phyloP scores from a whole-genome alignment of 78 protist species.

The Dictyostelium purpureum region DNA sequence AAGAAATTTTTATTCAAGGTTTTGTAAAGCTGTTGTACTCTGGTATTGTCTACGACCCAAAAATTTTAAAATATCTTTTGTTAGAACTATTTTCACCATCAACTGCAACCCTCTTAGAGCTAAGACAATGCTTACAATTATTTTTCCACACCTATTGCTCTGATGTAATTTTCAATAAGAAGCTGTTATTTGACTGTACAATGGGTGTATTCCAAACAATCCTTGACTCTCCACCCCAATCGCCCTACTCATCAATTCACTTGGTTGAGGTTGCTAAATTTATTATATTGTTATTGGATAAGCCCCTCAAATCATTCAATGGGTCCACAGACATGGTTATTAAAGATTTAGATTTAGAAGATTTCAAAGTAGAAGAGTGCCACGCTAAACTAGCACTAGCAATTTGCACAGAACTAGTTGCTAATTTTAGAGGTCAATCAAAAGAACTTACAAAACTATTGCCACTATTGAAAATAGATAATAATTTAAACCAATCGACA shows the following conservation, averaged over 20 bases:
- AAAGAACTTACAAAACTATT: constrained; percentile 28
- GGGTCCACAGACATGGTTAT: background rate
- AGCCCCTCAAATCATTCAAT: background rate
- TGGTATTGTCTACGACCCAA: constrained; percentile 38
- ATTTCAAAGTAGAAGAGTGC: background rate
- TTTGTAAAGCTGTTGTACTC: constrained; percentile 33
- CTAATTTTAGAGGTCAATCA: constrained; percentile 18
- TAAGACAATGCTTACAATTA: constrained; percentile 18
- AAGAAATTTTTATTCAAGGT: constrained; percentile 37
- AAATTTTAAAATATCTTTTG: background rate
- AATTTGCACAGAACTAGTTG: constrained; percentile 10
- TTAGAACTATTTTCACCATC: constrained; percentile 12
- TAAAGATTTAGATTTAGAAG: background rate
- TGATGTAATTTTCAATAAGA: constrained; percentile 25
- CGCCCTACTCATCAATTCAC: background rate
- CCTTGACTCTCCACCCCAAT: background rate
- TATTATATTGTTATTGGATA: constrained; percentile 21
- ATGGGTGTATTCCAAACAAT: background rate
- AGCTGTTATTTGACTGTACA: background rate
- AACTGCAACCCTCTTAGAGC: background rate
- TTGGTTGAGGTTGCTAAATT: constrained; percentile 10
- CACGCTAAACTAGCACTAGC: constrained; percentile 30
- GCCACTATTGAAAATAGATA: background rate
- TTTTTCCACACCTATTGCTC: constrained; percentile 15
- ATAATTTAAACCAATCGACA: background rate